Conservation (phyloP, 306 rosid genomes). For the Quercus parvula region DNA sequence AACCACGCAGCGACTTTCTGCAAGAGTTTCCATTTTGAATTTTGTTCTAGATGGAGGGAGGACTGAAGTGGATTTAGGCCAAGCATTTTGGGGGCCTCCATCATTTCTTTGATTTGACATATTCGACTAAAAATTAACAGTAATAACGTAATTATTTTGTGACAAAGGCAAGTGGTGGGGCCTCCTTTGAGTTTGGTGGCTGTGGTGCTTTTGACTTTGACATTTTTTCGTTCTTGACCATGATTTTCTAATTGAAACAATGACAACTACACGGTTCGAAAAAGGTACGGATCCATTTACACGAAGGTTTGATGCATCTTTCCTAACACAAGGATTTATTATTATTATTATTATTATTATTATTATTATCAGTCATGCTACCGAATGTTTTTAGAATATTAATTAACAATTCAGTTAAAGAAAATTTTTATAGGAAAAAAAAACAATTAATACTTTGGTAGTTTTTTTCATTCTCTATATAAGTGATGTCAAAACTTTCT, state of each 20-base stretch:
- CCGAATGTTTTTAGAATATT: no score
- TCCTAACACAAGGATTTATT: no score
- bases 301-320: not conserved
- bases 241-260: not conserved
- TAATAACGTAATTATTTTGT: not conserved
- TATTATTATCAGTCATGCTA: no score
- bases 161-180: constrained; percentile 20
- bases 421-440: no score
- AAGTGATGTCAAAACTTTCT: no score
- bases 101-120: not conserved
- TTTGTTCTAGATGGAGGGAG: not conserved
- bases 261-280: not conserved
- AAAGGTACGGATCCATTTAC: not conserved
- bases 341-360: no score
- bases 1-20: constrained; percentile 1
- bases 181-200: not conserved
- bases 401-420: no score
- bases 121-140: not conserved
- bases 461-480: no score
- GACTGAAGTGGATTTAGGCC: not conserved
- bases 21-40: not conserved
- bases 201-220: constrained; percentile 25
- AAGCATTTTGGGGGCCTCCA: not conserved
- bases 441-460: no score
- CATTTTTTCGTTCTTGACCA: constrained; percentile 1